A percentile compares a stretch with the other conserved stretches of the same genome.
These are phyloP conservation scores for Trichoderma gamsii DNA, from an alignment of 495 filamentous ascomycete species.

Conservation along the genomic window DNA sequence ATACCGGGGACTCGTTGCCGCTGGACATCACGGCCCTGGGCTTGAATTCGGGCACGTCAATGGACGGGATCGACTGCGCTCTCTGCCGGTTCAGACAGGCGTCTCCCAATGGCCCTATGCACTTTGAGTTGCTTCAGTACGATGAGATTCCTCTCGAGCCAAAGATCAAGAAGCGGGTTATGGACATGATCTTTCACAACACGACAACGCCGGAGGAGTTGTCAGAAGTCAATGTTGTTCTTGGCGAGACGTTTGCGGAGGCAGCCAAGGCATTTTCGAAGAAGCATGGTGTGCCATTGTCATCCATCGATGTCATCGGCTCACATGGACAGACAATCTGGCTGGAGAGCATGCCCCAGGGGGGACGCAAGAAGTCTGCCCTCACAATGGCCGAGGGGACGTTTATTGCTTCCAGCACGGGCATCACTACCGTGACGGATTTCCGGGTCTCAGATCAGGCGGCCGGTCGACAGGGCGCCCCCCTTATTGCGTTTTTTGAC, in stretches of 20 bases:
- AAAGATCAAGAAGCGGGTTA: slow-evolving; percentile 49
- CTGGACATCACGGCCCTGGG: slow-evolving; percentile 46
- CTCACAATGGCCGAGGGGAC: slow-evolving; percentile 43
- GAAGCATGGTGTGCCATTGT: slow-evolving; percentile 39
- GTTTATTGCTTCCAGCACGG: slow-evolving; percentile 35
- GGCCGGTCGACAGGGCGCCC: slow-evolving; percentile 41
- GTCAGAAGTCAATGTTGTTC: slow-evolving; percentile 48
- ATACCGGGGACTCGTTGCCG: slow-evolving; percentile 15
- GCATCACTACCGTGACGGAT: slow-evolving; percentile 40
- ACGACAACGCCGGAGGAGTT: slow-evolving; percentile 46
- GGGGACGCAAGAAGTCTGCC: slow-evolving; percentile 43
- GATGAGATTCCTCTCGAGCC: slow-evolving; percentile 43
- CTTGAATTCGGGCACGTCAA: slow-evolving; percentile 44
- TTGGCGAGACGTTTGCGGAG: slow-evolving; percentile 47
- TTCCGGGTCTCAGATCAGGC: slow-evolving; percentile 41
- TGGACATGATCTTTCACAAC: slow-evolving; percentile 50
- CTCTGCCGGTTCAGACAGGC: slow-evolving; percentile 46
- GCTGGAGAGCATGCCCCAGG: slow-evolving; percentile 48
- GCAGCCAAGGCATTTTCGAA: slow-evolving; percentile 43
- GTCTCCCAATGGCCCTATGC: slow-evolving; percentile 42
- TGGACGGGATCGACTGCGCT: slow-evolving; percentile 49
- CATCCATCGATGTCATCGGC: slow-evolving; percentile 48
- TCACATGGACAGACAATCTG: slow-evolving; percentile 57
- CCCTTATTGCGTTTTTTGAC: slow-evolving; percentile 47
- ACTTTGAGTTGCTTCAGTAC: slow-evolving; percentile 42